These are phyloP conservation scores for Amorphotheca resinae DNA, from an alignment of 495 filamentous ascomycete species.

Conservation along the genomic window DNA sequence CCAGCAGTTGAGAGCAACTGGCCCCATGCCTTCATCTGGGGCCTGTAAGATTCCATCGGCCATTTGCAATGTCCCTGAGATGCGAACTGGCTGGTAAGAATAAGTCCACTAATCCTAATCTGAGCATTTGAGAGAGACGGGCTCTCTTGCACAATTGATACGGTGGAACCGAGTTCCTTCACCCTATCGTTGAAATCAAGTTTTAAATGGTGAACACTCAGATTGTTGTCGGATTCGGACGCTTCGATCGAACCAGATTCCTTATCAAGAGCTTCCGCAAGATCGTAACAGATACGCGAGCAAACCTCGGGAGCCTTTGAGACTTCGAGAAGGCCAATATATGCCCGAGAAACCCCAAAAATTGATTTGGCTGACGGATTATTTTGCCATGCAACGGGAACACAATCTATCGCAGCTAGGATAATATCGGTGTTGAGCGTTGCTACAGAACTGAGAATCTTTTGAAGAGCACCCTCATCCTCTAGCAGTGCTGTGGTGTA, in stretches of 20 bases:
- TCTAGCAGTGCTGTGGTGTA: constrained; percentile 12
- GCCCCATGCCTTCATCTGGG: constrained; percentile 28
- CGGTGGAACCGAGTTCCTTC: neutral
- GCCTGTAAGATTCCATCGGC: neutral
- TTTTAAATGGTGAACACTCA: neutral
- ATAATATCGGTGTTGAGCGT: constrained; percentile 22
- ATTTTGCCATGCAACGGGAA: constrained; percentile 21
- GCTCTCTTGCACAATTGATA: constrained; percentile 20
- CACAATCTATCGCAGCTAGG: constrained; percentile 20
- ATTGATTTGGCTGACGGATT: constrained; percentile 18
- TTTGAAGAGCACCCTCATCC: constrained; percentile 11
- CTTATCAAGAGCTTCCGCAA: constrained; percentile 4
- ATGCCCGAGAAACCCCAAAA: constrained; percentile 25
- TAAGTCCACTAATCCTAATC: constrained; percentile 30
- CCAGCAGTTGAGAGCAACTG: constrained; percentile 30
- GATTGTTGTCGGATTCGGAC: neutral
- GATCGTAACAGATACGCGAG: neutral
- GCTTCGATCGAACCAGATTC: neutral
- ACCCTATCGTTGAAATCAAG: neutral
- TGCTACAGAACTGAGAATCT: constrained; percentile 9
- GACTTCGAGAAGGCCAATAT: neutral
- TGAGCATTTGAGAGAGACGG: constrained; percentile 32
- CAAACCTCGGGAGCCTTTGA: constrained; percentile 4
- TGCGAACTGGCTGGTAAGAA: constrained; percentile 21
- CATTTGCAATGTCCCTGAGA: neutral